Percentiles rank a stretch among this genome's conserved stretches.
These are phyloP conservation scores for Oehlia diaphana DNA, from an alignment of 192 early-diverging fungal species.

Conservation along the genomic window DNA sequence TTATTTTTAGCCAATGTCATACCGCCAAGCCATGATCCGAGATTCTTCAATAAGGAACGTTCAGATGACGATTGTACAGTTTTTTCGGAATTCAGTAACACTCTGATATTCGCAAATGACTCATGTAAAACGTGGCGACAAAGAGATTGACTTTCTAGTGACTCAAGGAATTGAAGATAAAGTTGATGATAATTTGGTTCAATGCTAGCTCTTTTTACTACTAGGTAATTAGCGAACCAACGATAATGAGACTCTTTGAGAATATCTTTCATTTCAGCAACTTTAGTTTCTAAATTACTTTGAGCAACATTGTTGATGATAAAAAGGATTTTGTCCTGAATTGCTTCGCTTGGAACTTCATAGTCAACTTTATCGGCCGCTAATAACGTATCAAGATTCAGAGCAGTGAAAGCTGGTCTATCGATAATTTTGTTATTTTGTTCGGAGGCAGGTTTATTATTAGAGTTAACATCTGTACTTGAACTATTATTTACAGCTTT, in stretches of 20 bases:
- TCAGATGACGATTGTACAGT: constrained; percentile 89
- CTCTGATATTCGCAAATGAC: constrained; percentile 83
- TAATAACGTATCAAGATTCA: constrained; percentile 57
- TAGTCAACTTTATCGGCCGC: constrained; percentile 50
- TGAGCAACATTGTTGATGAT: constrained; percentile 94
- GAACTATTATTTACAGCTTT: not conserved
- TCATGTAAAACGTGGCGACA: constrained; percentile 81
- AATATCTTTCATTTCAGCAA: constrained; percentile 72
- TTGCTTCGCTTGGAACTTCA: constrained; percentile 41
- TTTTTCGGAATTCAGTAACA: constrained; percentile 90
- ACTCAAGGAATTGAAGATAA: constrained; percentile 84
- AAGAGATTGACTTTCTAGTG: constrained; percentile 67
- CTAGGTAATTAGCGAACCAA: constrained; percentile 96
- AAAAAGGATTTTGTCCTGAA: constrained; percentile 92
- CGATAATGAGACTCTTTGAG: constrained; percentile 63
- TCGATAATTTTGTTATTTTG: constrained; percentile 12
- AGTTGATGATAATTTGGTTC: constrained; percentile 97
- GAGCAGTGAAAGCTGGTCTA: constrained; percentile 60
- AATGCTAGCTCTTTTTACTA: constrained; percentile 93
- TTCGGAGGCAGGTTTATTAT: not conserved
- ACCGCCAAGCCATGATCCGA: constrained; percentile 97
- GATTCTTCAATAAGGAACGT: constrained; percentile 88
- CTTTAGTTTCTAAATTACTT: constrained; percentile 82
- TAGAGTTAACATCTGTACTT: not conserved
- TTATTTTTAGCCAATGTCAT: constrained; percentile 94